Percentiles rank a stretch among this genome's conserved stretches.
These are phyloP conservation scores for Artemisia argyi DNA, from an alignment of 129 eudicot species.

Conservation along the genomic window DNA sequence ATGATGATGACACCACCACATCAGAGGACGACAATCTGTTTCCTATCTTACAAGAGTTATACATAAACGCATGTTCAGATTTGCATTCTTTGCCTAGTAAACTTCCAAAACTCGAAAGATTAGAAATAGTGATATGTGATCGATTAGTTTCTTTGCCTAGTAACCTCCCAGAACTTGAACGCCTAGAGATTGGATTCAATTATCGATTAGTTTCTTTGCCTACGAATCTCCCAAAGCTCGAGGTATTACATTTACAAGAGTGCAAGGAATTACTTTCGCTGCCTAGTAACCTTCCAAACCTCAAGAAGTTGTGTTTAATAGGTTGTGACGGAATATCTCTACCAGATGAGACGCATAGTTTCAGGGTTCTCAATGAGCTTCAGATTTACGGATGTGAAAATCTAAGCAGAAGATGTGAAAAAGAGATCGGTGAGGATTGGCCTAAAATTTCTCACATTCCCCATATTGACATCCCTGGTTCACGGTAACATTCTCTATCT, in stretches of 20 bases:
- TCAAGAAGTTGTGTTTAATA: too few relatives aligned
- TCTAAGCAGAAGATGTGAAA: conserved; percentile 5
- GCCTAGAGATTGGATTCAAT: not conserved
- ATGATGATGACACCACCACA: conserved; percentile 1
- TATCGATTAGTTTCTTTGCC: not conserved
- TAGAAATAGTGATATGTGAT: not conserved
- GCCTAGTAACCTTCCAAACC: too few relatives aligned
- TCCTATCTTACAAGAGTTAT: not conserved
- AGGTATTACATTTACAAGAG: too few relatives aligned
- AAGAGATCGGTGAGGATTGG: conserved; percentile 21
- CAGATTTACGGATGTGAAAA: not conserved
- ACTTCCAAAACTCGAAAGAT: not conserved
- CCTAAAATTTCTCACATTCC: conserved; percentile 26
- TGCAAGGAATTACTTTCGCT: too few relatives aligned
- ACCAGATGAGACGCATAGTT: conserved; percentile 10
- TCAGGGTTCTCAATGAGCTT: not conserved
- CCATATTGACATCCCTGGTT: not conserved
- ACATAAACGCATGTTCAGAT: not conserved
- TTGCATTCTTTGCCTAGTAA: conserved; percentile 13
- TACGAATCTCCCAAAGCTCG: too few relatives aligned
- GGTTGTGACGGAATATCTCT: too few relatives aligned
- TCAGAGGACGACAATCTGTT: not conserved
- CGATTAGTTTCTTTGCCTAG: not conserved
- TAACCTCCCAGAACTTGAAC: not conserved
- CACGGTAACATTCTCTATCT: too few relatives aligned